Evolutionary conservation across 176 grass and related monocot genomes (phyloP), one percentile per base, ranked within the genome.

Genomic region (Lolium perenne): DNA sequence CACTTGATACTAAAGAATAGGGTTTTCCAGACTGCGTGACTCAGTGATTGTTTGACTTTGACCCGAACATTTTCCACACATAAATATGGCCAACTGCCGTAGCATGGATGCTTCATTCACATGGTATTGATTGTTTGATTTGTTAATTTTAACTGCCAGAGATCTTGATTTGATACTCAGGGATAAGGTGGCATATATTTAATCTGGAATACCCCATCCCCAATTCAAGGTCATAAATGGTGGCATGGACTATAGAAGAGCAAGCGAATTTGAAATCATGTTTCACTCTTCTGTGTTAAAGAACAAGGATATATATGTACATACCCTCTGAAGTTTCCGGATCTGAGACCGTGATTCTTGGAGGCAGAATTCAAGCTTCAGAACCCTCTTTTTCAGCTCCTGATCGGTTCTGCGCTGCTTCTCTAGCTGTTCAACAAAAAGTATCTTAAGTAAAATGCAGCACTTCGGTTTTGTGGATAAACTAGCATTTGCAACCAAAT

Each of bases 321-420:
- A 76, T 93, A 98, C 97, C 90, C 90, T 92, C 57, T 93, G 92
- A 80, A 98, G 83, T 84, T 95, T 98, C 35, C 94, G 80, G 71
- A 95, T 98, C 38, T 98, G 97, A 7, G 83, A 94, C 40, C 91
- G 90, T 67, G 97, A 89, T 91, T 98, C 97, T 86, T 98, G 97
- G 50, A 98, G 92, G 57, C 94, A 98, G 76, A 98, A 96, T 62
- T 98, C 97, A 55, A 95, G 97, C 74, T 98, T 98, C n/a, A 98
- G 63, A 85, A 98, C 84, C 71, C 80, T 94, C 76, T 98, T 94
- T 76, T 95, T 98, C 86, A 95, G 84, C 58, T 98, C 97, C 76
- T 98, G 92, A 68, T 98, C 88, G 12, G 84, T 82, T 80, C 93
- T 95, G 7, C 79, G 80, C 22, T 94, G 96, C 20, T 95, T 95